Percentiles rank a stretch among this genome's conserved stretches.
Evolutionary conservation across 78 protist genomes (phyloP).

Genomic region (Dictyostelium intermedium): DNA sequence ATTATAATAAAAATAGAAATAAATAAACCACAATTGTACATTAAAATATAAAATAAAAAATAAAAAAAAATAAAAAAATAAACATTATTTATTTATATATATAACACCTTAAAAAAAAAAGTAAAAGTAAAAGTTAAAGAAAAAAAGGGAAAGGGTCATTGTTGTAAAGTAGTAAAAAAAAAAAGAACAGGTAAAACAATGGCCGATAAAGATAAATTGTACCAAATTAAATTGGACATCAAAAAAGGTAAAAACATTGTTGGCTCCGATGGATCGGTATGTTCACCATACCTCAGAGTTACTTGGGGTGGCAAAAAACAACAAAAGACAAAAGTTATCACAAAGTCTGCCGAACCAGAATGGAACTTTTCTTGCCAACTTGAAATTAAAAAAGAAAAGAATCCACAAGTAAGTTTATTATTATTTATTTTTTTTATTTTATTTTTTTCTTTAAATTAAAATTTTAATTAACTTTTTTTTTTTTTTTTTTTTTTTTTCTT

Average conservation of each 20-base stretch:
- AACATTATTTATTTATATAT: neutral
- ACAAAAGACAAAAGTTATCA: constrained; percentile 42
- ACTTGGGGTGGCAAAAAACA: constrained; percentile 53
- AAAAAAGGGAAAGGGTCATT: neutral
- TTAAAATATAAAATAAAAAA: too few species aligned
- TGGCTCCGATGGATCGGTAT: constrained; percentile 70
- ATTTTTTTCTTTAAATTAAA: neutral
- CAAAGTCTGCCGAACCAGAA: constrained; percentile 65
- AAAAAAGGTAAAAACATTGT: constrained; percentile 15
- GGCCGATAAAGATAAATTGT: constrained; percentile 35
- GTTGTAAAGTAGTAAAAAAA: neutral
- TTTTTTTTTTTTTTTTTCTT: neutral
- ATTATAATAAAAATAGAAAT: neutral
- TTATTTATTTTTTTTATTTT: neutral
- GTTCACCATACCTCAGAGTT: constrained; percentile 48
- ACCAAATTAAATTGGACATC: constrained; percentile 8
- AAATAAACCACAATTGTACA: neutral
- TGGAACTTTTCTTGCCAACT: constrained; percentile 31
- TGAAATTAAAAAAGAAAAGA: constrained; percentile 67
- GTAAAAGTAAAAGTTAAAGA: neutral
- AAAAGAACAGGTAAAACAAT: neutral
- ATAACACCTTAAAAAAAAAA: neutral
- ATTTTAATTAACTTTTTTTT: neutral
- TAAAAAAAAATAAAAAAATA: too few species aligned
- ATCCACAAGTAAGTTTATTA: constrained; percentile 44